A percentile compares a stretch with the other conserved stretches of the same genome.
Conservation (phyloP, 305 asterid species). For the Withania somnifera region DNA sequence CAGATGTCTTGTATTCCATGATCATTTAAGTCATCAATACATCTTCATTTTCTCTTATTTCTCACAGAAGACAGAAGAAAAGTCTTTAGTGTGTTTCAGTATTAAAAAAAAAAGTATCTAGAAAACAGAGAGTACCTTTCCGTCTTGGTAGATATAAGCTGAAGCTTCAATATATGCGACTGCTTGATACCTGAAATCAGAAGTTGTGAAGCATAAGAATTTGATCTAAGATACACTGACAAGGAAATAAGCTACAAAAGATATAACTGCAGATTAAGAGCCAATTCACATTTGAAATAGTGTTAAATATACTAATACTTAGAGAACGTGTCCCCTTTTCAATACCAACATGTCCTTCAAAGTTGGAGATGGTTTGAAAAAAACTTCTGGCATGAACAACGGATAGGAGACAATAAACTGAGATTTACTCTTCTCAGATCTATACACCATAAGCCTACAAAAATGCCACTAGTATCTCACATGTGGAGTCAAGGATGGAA, state of each 20-base stretch:
- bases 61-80: neutral
- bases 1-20: neutral
- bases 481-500: too few relatives aligned
- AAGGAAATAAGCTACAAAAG: neutral
- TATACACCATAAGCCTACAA: too few relatives aligned
- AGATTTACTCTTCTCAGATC: too few relatives aligned
- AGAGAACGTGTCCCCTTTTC: neutral
- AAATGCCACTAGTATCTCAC: too few relatives aligned
- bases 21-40: neutral
- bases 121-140: constrained; percentile 55
- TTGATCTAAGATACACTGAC: neutral
- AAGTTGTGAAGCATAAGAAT: constrained; percentile 12
- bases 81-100: neutral
- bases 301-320: neutral
- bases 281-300: neutral
- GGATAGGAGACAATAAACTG: too few relatives aligned
- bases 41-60: neutral
- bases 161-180: constrained; percentile 90
- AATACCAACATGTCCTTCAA: neutral
- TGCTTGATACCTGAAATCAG: constrained; percentile 81
- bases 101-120: neutral
- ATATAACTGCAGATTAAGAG: neutral
- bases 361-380: neutral
- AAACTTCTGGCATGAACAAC: too few relatives aligned
- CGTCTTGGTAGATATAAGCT: constrained; percentile 96